Evolutionary conservation across 441 rosid species (phyloP).

Genomic region (Erodium texanum): DNA sequence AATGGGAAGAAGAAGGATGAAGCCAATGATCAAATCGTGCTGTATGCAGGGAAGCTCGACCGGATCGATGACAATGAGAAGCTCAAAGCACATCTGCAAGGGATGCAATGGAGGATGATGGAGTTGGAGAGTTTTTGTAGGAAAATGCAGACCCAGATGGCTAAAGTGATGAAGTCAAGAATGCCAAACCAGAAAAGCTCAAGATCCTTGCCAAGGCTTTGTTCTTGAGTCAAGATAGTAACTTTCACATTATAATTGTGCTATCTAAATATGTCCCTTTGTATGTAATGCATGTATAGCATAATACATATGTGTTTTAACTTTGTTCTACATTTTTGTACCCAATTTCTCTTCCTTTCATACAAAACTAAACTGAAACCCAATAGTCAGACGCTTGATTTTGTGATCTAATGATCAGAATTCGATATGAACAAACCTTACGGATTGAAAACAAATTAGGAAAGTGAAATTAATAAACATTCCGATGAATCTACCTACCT

Average conservation of each 20-base stretch:
- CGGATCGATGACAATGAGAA: slow-evolving; percentile 12
- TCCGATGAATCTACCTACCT: not conserved
- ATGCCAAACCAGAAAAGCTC: slow-evolving; percentile 19
- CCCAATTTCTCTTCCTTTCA: no score
- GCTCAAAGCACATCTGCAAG: slow-evolving; percentile 17
- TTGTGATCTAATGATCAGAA: no score
- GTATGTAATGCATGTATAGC: not conserved
- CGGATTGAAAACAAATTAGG: no score
- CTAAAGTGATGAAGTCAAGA: slow-evolving; percentile 19
- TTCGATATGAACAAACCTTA: no score
- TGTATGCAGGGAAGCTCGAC: slow-evolving; percentile 18
- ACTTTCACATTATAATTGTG: not conserved
- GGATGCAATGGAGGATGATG: slow-evolving; percentile 10
- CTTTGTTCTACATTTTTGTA: not conserved
- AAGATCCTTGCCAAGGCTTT: slow-evolving; percentile 32
- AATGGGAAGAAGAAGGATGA: not conserved
- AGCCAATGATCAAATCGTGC: slow-evolving; percentile 15
- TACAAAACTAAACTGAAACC: no score
- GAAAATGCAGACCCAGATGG: slow-evolving; percentile 17
- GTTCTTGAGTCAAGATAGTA: slow-evolving; percentile 13
- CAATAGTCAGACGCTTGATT: no score
- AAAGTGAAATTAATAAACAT: no score
- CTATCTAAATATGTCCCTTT: not conserved
- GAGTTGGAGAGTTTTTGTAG: slow-evolving; percentile 10
- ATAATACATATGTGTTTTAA: not conserved